Conservation (phyloP, 225 moss, liverwort and hornwort genomes). For the Marchantia paleacea region DNA sequence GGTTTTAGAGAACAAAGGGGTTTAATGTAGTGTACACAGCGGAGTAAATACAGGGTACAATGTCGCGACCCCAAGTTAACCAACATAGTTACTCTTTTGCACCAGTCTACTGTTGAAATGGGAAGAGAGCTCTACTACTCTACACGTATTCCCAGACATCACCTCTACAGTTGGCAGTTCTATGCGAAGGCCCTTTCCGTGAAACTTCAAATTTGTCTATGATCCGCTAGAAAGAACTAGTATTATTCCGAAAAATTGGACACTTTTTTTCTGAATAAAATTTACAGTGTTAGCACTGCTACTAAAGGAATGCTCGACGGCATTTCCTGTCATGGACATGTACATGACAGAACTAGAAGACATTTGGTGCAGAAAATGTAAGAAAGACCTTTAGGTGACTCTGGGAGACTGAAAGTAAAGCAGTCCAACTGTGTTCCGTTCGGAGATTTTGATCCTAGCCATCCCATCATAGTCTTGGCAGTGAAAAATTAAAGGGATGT, state of each 20-base stretch:
- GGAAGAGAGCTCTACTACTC: constrained; percentile 28
- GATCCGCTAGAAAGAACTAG: constrained; percentile 25
- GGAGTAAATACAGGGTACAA: constrained; percentile 44
- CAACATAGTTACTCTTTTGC: constrained; percentile 29
- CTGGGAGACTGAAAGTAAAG: constrained; percentile 29
- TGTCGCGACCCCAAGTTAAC: constrained; percentile 39
- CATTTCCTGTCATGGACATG: constrained; percentile 17
- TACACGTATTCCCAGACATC: constrained; percentile 23
- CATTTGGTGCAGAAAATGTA: constrained; percentile 25
- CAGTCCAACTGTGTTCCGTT: constrained; percentile 14
- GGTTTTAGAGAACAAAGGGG: constrained; percentile 32
- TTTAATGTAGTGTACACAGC: constrained; percentile 46
- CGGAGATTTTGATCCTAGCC: constrained; percentile 18
- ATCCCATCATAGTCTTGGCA: constrained; percentile 33
- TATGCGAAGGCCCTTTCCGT: constrained; percentile 18
- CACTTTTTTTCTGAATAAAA: constrained; percentile 28
- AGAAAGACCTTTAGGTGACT: constrained; percentile 23
- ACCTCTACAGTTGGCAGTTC: constrained; percentile 21
- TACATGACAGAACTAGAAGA: constrained; percentile 20
- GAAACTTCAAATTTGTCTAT: constrained; percentile 15
- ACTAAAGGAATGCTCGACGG: constrained; percentile 24
- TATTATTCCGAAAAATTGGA: constrained; percentile 28
- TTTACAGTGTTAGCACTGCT: constrained; percentile 33
- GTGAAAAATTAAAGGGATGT: constrained; percentile 28
- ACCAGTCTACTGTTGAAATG: constrained; percentile 32